phyloP scores from a whole-genome alignment of 306 rosid species.

The Biancaea sappan region DNA sequence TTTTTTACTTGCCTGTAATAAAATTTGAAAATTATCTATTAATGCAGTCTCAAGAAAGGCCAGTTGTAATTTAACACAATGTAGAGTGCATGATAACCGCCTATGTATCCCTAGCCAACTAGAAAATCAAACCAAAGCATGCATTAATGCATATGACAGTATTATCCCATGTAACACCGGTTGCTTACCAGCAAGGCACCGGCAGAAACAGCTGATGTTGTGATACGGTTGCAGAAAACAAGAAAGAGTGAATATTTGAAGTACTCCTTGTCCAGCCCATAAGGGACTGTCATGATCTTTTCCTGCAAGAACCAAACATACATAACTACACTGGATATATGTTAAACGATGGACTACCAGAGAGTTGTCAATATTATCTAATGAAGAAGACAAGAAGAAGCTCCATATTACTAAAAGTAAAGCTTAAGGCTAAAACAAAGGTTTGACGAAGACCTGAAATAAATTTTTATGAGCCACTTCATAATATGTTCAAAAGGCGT shows the following conservation, averaged over 20 bases:
- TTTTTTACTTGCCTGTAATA: slow-evolving; percentile 75
- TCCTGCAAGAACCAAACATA: slow-evolving; percentile 61
- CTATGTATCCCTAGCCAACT: neutral
- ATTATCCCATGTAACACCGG: slow-evolving; percentile 15
- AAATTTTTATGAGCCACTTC: neutral
- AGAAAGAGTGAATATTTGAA: slow-evolving; percentile 83
- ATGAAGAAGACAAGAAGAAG: neutral
- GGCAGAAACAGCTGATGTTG: slow-evolving; percentile 93
- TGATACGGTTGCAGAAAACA: slow-evolving; percentile 93
- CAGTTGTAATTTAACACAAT: slow-evolving; percentile 10
- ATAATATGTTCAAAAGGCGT: neutral
- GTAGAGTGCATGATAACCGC: slow-evolving; percentile 8
- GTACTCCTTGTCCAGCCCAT: slow-evolving; percentile 71
- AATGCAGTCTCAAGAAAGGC: slow-evolving; percentile 5
- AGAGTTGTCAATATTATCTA: slow-evolving; percentile 15
- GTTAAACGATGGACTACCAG: slow-evolving; percentile 6
- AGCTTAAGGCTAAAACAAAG: neutral
- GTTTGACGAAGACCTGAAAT: neutral
- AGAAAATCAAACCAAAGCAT: neutral
- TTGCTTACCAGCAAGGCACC: slow-evolving; percentile 72
- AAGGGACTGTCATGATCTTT: slow-evolving; percentile 96
- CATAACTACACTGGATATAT: slow-evolving; percentile 12
- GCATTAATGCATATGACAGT: slow-evolving; percentile 6
- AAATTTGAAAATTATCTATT: slow-evolving; percentile 19
- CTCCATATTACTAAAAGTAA: neutral